Base-by-base conservation (phyloP, 208 protist genomes). In the Porcisia hertigi region DNA sequence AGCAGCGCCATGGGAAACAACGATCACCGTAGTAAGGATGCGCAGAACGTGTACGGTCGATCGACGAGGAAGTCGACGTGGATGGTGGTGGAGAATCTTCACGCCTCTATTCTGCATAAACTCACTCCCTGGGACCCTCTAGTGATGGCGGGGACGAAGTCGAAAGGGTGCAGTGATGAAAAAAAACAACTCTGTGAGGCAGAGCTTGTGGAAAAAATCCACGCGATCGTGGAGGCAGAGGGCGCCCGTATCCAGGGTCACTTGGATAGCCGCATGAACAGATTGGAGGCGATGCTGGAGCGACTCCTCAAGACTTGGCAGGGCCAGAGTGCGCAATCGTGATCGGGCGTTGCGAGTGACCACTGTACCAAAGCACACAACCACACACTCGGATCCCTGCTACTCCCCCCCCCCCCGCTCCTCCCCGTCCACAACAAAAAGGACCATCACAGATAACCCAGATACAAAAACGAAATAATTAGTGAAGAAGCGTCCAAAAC, bases 261-360 rank as follows among this genome's bases (percentile, higher is more conserved):
- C 14, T 30, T 82, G 0, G 77, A 82, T 36, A 52, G 25, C 8
- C 77, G 77, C 36, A 69, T 82, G 77, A 57, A 77, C 30, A 66
- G 72, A 18, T 43, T 82, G 16, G 77, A 82, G 36, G 25, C 23
- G 1, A 39, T 82, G 72, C 57, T 82, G 49, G 41, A 73, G n/a
- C 39, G 25, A 16, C 34, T 73, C 8, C 58, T 67, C 39, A 36
- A 16, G 6, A 2, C 34, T 62, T 57, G 43, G 14, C 14, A 25
- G n/a, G 9, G 8, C 6, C 18, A 2, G 14, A 5, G n/a, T 14
- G 39, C 3, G 47, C 5, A 52, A 5, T 47, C 4, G 25, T 52
- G 63, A 25, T 25, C 39, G 20, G 14, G 65, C 9, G 45, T 1
- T 14, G 65, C 45, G 23, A 11, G 0, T 70, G 6, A 5, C 20